Conservation (phyloP, 345 rosid species). For the Lepidium sativum region DNA sequence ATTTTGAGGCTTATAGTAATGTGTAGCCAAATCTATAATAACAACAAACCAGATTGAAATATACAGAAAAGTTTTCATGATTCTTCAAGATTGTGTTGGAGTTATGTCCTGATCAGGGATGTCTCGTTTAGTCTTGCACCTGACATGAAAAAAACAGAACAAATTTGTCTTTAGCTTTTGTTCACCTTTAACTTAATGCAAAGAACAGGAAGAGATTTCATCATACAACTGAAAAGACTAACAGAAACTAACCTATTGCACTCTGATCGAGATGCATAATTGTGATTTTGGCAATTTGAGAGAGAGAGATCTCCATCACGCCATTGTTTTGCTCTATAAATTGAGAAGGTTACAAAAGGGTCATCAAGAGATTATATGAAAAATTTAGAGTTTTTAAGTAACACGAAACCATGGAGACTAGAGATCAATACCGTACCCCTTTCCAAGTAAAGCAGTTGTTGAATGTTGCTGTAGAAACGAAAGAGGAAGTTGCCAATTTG, state of each 20-base stretch:
- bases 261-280: slow-evolving; percentile 70
- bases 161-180: neutral
- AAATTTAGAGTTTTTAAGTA: neutral
- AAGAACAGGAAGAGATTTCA: neutral
- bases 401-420: neutral
- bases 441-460: slow-evolving; percentile 50
- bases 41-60: neutral
- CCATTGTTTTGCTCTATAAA: slow-evolving; percentile 73
- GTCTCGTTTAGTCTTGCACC: slow-evolving; percentile 26
- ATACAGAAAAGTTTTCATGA: too few relatives aligned
- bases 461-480: slow-evolving; percentile 45
- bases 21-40: slow-evolving; percentile 1
- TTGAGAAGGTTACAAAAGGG: neutral
- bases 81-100: slow-evolving; percentile 8
- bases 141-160: neutral
- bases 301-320: slow-evolving; percentile 88
- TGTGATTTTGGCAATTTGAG: slow-evolving; percentile 74
- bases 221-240: neutral
- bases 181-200: neutral
- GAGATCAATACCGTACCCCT: slow-evolving; percentile 44
- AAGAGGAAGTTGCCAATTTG: slow-evolving; percentile 47
- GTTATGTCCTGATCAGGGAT: slow-evolving; percentile 8
- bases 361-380: neutral
- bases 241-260: slow-evolving; percentile 55
- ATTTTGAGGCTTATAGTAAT: slow-evolving; percentile 18